A percentile compares a stretch with the other conserved stretches of the same genome.
These are phyloP conservation scores for Picochlorum costavermella DNA, from an alignment of 139 green algal genomes.

Conservation along the genomic window DNA sequence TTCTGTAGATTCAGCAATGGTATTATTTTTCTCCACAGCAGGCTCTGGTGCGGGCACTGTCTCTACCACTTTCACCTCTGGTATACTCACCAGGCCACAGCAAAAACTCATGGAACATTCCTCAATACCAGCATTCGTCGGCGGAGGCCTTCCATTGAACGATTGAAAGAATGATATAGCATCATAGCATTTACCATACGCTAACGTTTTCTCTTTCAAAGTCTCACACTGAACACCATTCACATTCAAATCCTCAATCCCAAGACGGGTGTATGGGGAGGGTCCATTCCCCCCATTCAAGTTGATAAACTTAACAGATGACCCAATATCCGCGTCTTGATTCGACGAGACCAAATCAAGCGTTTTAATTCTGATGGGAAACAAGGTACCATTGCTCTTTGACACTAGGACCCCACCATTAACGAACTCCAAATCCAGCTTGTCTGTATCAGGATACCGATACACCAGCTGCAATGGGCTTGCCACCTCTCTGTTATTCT, in stretches of 20 bases:
- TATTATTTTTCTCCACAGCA: neutral
- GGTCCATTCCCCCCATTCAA: neutral
- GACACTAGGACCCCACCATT: neutral
- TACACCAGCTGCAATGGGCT: neutral
- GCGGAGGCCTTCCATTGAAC: conserved; percentile 1
- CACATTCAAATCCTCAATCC: neutral
- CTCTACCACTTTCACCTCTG: neutral
- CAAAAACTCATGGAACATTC: conserved; percentile 17
- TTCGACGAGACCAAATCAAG: neutral
- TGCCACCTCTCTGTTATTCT: neutral
- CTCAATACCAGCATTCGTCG: conserved; percentile 16
- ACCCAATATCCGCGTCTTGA: neutral
- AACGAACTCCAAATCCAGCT: neutral
- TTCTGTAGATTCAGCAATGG: too few species aligned
- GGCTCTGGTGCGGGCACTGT: neutral
- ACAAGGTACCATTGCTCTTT: neutral
- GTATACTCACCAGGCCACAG: conserved; percentile 16
- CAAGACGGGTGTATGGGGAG: neutral
- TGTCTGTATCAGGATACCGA: neutral
- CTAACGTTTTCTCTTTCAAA: neutral
- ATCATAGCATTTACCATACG: neutral
- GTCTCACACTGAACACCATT: neutral
- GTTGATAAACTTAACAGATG: neutral
- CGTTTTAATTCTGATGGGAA: neutral
- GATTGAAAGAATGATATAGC: neutral